phyloP scores from a whole-genome alignment of 2,329 filamentous ascomycete genomes.

The Corinectria fuckeliana region DNA sequence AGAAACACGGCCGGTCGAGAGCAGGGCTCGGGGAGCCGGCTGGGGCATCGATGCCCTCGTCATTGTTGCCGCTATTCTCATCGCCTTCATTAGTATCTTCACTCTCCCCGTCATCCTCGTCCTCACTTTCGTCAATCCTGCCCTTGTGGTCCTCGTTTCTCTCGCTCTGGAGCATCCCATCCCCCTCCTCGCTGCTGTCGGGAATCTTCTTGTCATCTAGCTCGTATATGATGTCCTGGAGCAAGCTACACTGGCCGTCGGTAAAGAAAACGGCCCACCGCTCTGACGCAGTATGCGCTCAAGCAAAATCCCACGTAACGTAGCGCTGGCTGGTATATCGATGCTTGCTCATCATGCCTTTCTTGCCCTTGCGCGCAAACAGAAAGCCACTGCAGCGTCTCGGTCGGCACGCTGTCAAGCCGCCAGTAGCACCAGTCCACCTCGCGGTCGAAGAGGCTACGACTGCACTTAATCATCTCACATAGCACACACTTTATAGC shows the following conservation, averaged over 20 bases:
- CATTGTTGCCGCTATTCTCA: too few relatives aligned
- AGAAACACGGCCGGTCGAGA: constrained; percentile 7
- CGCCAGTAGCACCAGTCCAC: background rate
- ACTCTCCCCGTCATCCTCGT: background rate
- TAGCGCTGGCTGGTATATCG: background rate
- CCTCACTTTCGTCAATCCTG: background rate
- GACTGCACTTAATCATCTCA: too few relatives aligned
- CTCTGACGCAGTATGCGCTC: background rate
- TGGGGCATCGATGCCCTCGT: background rate
- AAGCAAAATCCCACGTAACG: background rate
- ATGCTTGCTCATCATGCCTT: constrained; percentile 7
- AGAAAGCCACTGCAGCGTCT: constrained; percentile 11
- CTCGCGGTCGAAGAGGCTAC: too few relatives aligned
- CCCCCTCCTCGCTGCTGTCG: background rate
- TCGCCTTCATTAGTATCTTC: too few relatives aligned
- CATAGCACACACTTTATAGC: too few relatives aligned
- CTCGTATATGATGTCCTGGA: background rate
- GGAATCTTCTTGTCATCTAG: background rate
- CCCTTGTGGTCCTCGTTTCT: background rate
- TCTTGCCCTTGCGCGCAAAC: constrained; percentile 8
- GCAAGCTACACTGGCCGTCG: constrained; percentile 3
- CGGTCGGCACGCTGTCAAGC: constrained; percentile 8
- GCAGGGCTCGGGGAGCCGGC: too few relatives aligned
- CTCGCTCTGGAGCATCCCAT: constrained; percentile 2
- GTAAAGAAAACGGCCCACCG: constrained; percentile 5